Conservation (phyloP, 495 filamentous ascomycete species). For the Neurospora sublineolata region DNA sequence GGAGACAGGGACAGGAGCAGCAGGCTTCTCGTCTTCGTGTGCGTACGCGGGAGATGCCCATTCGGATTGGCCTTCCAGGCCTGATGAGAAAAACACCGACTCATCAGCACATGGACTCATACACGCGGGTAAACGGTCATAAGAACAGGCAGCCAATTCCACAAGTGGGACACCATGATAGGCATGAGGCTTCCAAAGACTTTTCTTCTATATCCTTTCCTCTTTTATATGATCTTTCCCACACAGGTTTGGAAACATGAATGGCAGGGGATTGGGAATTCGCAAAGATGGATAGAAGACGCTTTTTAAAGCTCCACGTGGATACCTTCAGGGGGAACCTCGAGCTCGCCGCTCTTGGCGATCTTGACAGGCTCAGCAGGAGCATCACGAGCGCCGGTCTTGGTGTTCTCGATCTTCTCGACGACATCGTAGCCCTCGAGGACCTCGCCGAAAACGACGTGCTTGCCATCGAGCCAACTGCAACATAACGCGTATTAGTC, state of each 20-base stretch:
- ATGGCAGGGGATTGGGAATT: neutral
- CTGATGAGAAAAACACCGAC: slow-evolving; percentile 3
- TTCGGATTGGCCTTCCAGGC: slow-evolving; percentile 3
- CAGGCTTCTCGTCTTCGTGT: slow-evolving; percentile 1
- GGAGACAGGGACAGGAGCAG: neutral
- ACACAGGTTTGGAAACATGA: neutral
- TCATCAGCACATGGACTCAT: slow-evolving; percentile 4
- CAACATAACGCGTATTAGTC: slow-evolving; percentile 16
- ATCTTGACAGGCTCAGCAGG: slow-evolving; percentile 73
- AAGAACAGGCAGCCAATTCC: neutral
- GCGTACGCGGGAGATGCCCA: slow-evolving; percentile 3
- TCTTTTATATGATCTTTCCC: slow-evolving; percentile 4
- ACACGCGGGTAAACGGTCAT: neutral
- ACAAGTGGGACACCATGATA: slow-evolving; percentile 7
- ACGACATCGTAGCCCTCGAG: slow-evolving; percentile 88
- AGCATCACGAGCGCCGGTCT: slow-evolving; percentile 59
- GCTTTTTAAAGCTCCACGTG: slow-evolving; percentile 77
- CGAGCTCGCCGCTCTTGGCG: slow-evolving; percentile 84
- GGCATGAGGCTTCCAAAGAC: neutral
- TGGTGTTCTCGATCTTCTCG: slow-evolving; percentile 70
- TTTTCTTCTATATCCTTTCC: slow-evolving; percentile 3
- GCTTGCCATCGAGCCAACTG: slow-evolving; percentile 79
- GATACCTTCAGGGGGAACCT: slow-evolving; percentile 91
- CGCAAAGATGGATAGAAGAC: slow-evolving; percentile 4
- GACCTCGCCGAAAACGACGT: slow-evolving; percentile 88